Evolutionary conservation across 176 grass and related monocot genomes (phyloP).

Genomic region (Metroxylon sagu): DNA sequence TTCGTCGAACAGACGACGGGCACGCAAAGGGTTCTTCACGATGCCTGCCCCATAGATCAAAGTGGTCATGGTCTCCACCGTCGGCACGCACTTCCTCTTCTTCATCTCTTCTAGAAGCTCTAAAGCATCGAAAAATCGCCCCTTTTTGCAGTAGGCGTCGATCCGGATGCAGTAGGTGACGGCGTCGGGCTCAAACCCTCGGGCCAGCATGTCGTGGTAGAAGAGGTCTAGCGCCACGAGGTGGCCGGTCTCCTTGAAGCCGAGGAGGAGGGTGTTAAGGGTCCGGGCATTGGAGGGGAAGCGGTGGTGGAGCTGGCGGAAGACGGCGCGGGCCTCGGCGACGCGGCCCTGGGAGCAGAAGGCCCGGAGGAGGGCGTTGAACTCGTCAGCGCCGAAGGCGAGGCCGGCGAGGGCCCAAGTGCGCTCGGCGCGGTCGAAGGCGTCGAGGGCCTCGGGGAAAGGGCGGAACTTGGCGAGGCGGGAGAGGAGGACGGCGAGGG

Average conservation of each 20-base stretch:
- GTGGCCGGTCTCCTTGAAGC: slow-evolving; percentile 79
- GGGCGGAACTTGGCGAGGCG: slow-evolving; percentile 23
- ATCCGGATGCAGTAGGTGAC: slow-evolving; percentile 76
- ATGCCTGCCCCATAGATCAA: slow-evolving; percentile 73
- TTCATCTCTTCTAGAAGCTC: slow-evolving; percentile 60
- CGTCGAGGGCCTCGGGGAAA: slow-evolving; percentile 37
- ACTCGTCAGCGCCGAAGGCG: slow-evolving; percentile 51
- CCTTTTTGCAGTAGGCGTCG: slow-evolving; percentile 68
- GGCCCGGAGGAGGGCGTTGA: slow-evolving; percentile 58
- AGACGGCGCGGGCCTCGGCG: slow-evolving; percentile 54
- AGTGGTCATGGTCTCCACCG: slow-evolving; percentile 57
- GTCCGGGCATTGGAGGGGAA: slow-evolving; percentile 53
- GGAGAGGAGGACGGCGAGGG: slow-evolving; percentile 56
- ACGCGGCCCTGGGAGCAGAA: slow-evolving; percentile 55
- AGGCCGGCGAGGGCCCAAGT: slow-evolving; percentile 53
- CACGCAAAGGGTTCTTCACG: slow-evolving; percentile 23
- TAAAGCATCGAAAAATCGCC: slow-evolving; percentile 48
- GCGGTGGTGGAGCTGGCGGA: slow-evolving; percentile 39
- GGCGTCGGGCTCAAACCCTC: slow-evolving; percentile 60
- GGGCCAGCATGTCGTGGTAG: slow-evolving; percentile 68
- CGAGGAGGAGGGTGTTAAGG: slow-evolving; percentile 76
- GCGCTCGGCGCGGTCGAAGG: slow-evolving; percentile 45
- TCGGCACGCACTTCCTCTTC: slow-evolving; percentile 44
- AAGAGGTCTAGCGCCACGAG: slow-evolving; percentile 60
- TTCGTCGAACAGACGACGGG: slow-evolving; percentile 63